Evolutionary conservation across 305 asterid genomes (phyloP).

Genomic region (Andrographis paniculata): DNA sequence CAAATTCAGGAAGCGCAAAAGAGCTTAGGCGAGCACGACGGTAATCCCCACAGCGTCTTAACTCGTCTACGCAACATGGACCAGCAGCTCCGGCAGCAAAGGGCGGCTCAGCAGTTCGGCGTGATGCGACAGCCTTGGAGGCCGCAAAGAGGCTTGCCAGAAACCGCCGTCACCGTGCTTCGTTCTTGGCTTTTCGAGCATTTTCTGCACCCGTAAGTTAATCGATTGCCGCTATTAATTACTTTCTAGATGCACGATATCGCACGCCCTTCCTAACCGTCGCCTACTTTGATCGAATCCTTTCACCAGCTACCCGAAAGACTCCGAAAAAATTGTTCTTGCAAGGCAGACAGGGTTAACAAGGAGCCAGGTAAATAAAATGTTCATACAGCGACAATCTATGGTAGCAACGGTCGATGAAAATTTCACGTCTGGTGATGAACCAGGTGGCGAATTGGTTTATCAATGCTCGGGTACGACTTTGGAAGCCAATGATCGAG

Average conservation of each 20-base stretch:
- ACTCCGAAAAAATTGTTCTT: slow-evolving; percentile 66
- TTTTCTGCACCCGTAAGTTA: slow-evolving; percentile 77
- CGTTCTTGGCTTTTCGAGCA: slow-evolving; percentile 93
- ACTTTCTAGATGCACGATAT: background rate
- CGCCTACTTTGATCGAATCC: too few relatives aligned
- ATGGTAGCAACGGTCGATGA: background rate
- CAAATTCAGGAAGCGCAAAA: slow-evolving; percentile 46
- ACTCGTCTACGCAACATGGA: slow-evolving; percentile 62
- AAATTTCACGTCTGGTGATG: slow-evolving; percentile 9
- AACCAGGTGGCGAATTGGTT: slow-evolving; percentile 84
- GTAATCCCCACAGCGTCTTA: slow-evolving; percentile 23
- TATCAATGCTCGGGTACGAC: slow-evolving; percentile 76
- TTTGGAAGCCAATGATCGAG: slow-evolving; percentile 90
- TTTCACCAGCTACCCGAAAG: slow-evolving; percentile 59
- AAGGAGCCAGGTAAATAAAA: slow-evolving; percentile 52
- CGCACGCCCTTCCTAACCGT: too few relatives aligned
- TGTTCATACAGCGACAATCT: background rate
- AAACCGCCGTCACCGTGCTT: slow-evolving; percentile 66
- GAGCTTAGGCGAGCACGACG: slow-evolving; percentile 49
- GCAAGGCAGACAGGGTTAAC: slow-evolving; percentile 76
- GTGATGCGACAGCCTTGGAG: slow-evolving; percentile 76
- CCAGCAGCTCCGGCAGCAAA: slow-evolving; percentile 63
- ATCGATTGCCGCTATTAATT: background rate
- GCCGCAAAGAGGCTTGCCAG: slow-evolving; percentile 86
- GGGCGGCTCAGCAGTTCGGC: slow-evolving; percentile 58